phyloP scores from a whole-genome alignment of 345 rosid species.

The Draba incana region DNA sequence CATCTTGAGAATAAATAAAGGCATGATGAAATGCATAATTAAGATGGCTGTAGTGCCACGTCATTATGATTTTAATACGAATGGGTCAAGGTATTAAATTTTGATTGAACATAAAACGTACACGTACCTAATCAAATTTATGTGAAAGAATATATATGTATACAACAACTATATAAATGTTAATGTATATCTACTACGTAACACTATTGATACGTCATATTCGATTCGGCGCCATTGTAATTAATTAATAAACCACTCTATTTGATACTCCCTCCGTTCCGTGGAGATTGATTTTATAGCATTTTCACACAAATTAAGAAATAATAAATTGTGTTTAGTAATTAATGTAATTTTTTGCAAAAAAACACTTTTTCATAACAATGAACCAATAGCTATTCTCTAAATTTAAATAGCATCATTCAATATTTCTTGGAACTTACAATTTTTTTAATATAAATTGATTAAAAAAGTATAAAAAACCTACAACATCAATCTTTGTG shows the following conservation, averaged over 20 bases:
- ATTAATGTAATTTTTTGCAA: too few relatives aligned
- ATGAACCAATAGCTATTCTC: too few relatives aligned
- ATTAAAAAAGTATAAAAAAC: too few relatives aligned
- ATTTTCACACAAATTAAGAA: too few relatives aligned
- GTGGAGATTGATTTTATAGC: too few relatives aligned
- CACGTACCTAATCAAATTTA: constrained; percentile 33
- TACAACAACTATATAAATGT: background rate
- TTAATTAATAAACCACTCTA: constrained; percentile 27
- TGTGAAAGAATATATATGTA: constrained; percentile 1
- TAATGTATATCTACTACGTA: constrained; percentile 15
- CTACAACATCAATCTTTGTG: too few relatives aligned
- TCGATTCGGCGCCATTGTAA: constrained; percentile 39
- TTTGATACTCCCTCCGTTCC: too few relatives aligned
- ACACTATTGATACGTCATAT: constrained; percentile 35
- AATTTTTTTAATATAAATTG: too few relatives aligned
- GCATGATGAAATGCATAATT: constrained; percentile 26
- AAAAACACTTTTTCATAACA: too few relatives aligned
- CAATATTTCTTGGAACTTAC: too few relatives aligned
- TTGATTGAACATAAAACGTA: constrained; percentile 28
- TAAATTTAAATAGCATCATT: too few relatives aligned
- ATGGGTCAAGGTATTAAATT: constrained; percentile 12
- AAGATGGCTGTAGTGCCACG: constrained; percentile 29
- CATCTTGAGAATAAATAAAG: constrained; percentile 1
- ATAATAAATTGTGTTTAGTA: too few relatives aligned
- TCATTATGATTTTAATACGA: constrained; percentile 10